A percentile compares a stretch with the other conserved stretches of the same genome.
phyloP scores from a whole-genome alignment of 78 protist species.

The Dictyostelium capitatum region DNA sequence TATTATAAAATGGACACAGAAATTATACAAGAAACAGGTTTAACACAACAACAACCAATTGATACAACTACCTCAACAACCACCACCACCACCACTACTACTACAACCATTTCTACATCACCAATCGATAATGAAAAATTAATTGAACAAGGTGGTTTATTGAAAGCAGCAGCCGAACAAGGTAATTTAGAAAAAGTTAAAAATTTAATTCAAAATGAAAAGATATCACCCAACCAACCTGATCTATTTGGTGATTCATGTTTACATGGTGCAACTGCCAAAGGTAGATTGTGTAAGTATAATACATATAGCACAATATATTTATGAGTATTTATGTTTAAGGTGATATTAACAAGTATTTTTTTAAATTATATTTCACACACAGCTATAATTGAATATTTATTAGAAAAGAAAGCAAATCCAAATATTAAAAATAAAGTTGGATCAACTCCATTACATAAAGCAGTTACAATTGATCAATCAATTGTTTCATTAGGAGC shows the following conservation, averaged over 20 bases:
- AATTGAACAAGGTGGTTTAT: constrained; percentile 14
- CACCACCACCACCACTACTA: background rate
- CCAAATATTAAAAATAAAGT: constrained; percentile 45
- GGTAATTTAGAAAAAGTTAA: constrained; percentile 41
- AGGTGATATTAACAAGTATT: no score
- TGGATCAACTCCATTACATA: constrained; percentile 68
- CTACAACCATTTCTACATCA: background rate
- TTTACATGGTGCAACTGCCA: constrained; percentile 50
- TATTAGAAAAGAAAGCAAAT: constrained; percentile 56
- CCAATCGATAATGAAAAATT: background rate
- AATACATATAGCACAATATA: no score
- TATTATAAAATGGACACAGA: no score
- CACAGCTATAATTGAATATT: constrained; percentile 41
- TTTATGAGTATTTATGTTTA: no score
- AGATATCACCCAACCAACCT: constrained; percentile 32
- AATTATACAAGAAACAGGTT: no score
- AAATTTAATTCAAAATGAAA: constrained; percentile 29
- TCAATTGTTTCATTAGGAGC: background rate
- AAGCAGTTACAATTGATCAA: constrained; percentile 39
- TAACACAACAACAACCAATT: no score
- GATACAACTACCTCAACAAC: no score
- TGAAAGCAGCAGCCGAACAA: constrained; percentile 11
- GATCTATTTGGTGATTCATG: constrained; percentile 67
- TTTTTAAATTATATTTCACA: no score
- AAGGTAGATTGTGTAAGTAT: constrained; percentile 56